These are phyloP conservation scores for Citrus unshiu DNA, from an alignment of 345 rosid genomes.

Conservation along the genomic window DNA sequence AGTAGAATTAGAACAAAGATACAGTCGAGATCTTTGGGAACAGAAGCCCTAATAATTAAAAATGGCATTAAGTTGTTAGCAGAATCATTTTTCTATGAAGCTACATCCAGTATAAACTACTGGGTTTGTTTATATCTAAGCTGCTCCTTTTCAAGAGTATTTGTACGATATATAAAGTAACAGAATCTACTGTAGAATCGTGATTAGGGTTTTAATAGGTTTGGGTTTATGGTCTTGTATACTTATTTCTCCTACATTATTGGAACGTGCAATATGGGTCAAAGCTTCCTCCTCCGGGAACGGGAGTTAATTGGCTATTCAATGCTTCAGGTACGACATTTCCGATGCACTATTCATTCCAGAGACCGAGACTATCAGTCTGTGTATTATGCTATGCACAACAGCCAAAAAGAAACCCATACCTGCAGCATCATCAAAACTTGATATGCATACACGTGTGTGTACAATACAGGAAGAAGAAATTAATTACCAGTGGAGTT, in stretches of 20 bases:
- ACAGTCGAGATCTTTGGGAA: constrained; percentile 13
- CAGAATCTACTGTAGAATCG: neutral
- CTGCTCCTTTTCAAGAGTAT: neutral
- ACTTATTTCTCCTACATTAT: neutral
- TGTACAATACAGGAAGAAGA: too few species aligned
- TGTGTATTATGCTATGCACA: neutral
- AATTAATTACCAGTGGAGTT: constrained; percentile 58
- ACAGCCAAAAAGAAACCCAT: constrained; percentile 3
- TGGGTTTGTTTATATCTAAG: neutral
- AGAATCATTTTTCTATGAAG: neutral
- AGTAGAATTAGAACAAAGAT: neutral
- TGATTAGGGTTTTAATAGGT: constrained; percentile 25
- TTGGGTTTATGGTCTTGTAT: neutral
- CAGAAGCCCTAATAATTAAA: constrained; percentile 16
- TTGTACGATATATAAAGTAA: neutral
- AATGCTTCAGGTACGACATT: constrained; percentile 16
- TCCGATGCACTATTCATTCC: constrained; percentile 3
- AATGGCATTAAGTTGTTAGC: constrained; percentile 17
- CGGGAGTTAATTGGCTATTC: constrained; percentile 6
- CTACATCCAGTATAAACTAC: neutral
- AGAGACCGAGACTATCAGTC: neutral
- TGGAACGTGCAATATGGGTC: constrained; percentile 19
- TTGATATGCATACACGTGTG: too few species aligned
- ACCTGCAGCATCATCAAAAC: constrained; percentile 10
- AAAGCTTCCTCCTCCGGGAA: constrained; percentile 5